phyloP scores from a whole-genome alignment of 164 flowering plant genomes.

The Macadamia tetraphylla region DNA sequence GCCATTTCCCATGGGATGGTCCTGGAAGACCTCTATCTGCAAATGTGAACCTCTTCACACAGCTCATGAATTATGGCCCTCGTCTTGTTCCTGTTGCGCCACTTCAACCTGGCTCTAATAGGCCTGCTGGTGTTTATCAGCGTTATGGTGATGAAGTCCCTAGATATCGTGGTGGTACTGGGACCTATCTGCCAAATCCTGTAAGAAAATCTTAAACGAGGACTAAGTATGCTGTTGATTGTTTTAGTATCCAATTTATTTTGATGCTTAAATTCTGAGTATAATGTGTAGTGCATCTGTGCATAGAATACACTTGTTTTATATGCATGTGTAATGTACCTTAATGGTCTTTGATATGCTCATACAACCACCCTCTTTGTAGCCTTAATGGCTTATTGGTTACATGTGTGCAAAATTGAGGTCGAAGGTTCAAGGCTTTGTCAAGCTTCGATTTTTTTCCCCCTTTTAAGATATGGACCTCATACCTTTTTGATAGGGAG shows the following conservation, averaged over 20 bases:
- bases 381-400: no score
- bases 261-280: background rate
- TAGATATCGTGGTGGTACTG: constrained; percentile 93
- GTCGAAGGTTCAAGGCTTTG: no score
- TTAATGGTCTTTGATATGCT: background rate
- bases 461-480: no score
- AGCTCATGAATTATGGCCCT: constrained; percentile 58
- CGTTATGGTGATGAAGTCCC: constrained; percentile 71
- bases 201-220: constrained; percentile 38
- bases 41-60: constrained; percentile 53
- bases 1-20: constrained; percentile 83
- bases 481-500: no score
- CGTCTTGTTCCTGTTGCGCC: constrained; percentile 69
- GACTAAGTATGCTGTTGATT: constrained; percentile 1
- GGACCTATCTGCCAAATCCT: constrained; percentile 94
- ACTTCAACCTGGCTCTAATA: constrained; percentile 52
- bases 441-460: no score
- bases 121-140: constrained; percentile 62
- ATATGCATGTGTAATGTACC: background rate
- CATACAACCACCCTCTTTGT: no score
- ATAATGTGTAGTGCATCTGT: background rate
- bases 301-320: background rate
- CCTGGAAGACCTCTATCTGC: constrained; percentile 80
- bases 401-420: no score
- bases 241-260: background rate